These are phyloP conservation scores for Lipomyces yamadae DNA, from an alignment of 805 yeast species.

Conservation along the genomic window DNA sequence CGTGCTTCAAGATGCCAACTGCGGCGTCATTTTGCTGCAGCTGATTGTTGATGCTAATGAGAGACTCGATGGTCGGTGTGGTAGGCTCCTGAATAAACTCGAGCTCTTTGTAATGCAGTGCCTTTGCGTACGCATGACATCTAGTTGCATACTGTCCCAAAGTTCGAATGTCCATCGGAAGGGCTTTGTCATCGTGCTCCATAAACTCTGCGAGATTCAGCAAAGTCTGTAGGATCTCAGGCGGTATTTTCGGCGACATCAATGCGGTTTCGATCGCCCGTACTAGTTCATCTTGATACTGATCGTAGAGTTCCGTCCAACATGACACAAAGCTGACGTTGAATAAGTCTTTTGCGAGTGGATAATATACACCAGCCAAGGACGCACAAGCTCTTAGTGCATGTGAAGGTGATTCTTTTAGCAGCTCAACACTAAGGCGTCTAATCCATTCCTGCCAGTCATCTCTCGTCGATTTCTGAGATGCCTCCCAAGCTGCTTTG, in stretches of 20 bases:
- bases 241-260: conserved; percentile 89
- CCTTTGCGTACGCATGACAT: conserved; percentile 97
- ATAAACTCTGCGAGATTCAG: conserved; percentile 91
- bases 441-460: conserved; percentile 99
- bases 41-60: conserved; percentile 91
- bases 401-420: conserved; percentile 92
- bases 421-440: conserved; percentile 77
- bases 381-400: conserved; percentile 92
- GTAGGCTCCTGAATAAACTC: conserved; percentile 94
- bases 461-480: conserved; percentile 84
- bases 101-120: conserved; percentile 91
- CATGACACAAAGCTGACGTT: conserved; percentile 95
- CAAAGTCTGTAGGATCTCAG: conserved; percentile 90
- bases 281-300: conserved; percentile 86
- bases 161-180: conserved; percentile 88
- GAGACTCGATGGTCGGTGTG: conserved; percentile 86
- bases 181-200: conserved; percentile 96
- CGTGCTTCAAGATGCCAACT: conserved; percentile 92
- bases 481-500: conserved; percentile 89
- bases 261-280: conserved; percentile 84
- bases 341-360: conserved; percentile 86
- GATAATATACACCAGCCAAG: conserved; percentile 83
- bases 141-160: conserved; percentile 91
- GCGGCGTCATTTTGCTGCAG: conserved; percentile 98
- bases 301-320: conserved; percentile 90